phyloP scores from a whole-genome alignment of 257 asterid species.

The Solanum sejunctum region DNA sequence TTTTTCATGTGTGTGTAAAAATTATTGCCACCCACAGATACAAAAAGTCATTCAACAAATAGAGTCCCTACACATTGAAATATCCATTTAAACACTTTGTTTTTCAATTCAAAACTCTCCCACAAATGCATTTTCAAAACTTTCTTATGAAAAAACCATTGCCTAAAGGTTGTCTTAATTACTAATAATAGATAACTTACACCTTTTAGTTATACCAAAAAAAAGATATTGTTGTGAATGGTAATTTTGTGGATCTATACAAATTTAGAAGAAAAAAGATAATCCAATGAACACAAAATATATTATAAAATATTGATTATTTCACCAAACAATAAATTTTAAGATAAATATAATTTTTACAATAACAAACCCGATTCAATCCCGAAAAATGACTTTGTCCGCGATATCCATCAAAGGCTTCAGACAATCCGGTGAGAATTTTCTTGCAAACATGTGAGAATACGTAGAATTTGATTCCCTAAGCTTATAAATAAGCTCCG shows the following conservation, averaged over 20 bases:
- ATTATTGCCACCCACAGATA: not conserved
- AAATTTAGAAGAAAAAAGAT: not conserved
- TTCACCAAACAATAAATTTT: not conserved
- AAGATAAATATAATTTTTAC: not conserved
- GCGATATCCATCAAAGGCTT: constrained; percentile 46
- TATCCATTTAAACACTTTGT: not conserved
- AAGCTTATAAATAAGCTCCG: constrained; percentile 28
- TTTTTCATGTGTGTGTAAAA: not conserved
- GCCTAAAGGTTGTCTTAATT: no score
- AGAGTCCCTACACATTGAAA: not conserved
- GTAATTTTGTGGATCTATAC: not conserved
- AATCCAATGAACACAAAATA: not conserved
- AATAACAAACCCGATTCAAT: constrained; percentile 12
- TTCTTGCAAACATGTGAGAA: constrained; percentile 57
- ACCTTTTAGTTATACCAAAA: not conserved
- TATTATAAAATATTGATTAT: not conserved
- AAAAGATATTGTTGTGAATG: not conserved
- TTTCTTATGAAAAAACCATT: no score
- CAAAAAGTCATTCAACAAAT: not conserved
- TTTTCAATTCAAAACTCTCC: not conserved
- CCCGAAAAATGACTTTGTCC: constrained; percentile 36
- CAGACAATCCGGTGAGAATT: constrained; percentile 73
- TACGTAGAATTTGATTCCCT: constrained; percentile 42
- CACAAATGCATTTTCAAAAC: not conserved
- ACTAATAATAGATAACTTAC: not conserved